These are phyloP conservation scores for Solanum commersonii DNA, from an alignment of 257 asterid genomes.

Conservation along the genomic window DNA sequence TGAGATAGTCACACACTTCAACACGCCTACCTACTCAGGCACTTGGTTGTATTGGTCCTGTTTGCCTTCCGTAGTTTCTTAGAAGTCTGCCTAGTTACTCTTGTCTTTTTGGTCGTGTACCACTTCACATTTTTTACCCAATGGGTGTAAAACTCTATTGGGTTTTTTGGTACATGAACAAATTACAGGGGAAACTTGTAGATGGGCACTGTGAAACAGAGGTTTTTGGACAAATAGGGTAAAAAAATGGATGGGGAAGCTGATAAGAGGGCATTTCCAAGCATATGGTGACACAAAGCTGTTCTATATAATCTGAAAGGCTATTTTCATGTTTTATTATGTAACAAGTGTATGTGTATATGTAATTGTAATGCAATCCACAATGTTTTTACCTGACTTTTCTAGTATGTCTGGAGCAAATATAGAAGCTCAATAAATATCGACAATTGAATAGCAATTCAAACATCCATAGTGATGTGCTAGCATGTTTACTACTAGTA, in stretches of 20 bases:
- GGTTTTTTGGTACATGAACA: constrained; percentile 20
- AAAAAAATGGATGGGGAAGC: background rate
- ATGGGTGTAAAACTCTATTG: constrained; percentile 10
- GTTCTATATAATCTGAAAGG: background rate
- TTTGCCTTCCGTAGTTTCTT: background rate
- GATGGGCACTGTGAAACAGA: background rate
- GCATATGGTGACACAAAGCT: background rate
- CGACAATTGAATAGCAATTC: background rate
- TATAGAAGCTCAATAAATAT: background rate
- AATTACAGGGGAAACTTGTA: background rate
- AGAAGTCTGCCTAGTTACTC: background rate
- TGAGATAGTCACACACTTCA: background rate
- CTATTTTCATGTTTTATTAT: background rate
- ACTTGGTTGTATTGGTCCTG: background rate
- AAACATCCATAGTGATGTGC: background rate
- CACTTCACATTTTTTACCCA: constrained; percentile 19
- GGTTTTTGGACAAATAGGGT: background rate
- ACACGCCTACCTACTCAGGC: background rate
- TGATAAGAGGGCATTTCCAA: background rate
- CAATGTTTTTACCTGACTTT: background rate
- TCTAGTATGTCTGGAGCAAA: background rate
- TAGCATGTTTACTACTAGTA: background rate
- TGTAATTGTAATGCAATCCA: background rate
- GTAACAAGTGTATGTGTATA: background rate
- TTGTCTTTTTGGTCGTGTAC: constrained; percentile 11